A percentile compares a stretch with the other conserved stretches of the same genome.
These are phyloP conservation scores for Wickerhamomyces bisporus DNA, from an alignment of 805 yeast species.

Conservation along the genomic window DNA sequence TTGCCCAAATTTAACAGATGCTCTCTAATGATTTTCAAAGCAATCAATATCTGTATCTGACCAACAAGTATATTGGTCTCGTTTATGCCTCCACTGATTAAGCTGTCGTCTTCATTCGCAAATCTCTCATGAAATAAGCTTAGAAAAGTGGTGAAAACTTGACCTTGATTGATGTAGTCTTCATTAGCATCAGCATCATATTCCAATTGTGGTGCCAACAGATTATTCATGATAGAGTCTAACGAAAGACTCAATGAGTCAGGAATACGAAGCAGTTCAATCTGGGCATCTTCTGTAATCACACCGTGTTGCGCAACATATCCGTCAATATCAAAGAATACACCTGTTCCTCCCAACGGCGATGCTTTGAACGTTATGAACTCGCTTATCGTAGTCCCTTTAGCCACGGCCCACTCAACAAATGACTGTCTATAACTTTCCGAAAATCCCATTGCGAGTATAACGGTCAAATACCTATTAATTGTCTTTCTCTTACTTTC, in stretches of 20 bases:
- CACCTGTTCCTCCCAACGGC: slow-evolving; percentile 32
- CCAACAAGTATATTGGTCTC: slow-evolving; percentile 25
- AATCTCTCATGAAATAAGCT: slow-evolving; percentile 14
- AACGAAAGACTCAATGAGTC: slow-evolving; percentile 27
- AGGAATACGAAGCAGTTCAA: slow-evolving; percentile 38
- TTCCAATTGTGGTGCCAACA: slow-evolving; percentile 13
- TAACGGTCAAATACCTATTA: no score
- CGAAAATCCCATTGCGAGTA: no score
- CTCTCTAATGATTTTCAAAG: slow-evolving; percentile 14
- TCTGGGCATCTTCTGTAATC: slow-evolving; percentile 6
- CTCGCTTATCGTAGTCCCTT: slow-evolving; percentile 9
- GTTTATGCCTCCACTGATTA: slow-evolving; percentile 18
- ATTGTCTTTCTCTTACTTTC: no score
- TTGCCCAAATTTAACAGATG: slow-evolving; percentile 1
- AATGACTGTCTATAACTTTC: not conserved
- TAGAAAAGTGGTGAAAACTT: slow-evolving; percentile 15
- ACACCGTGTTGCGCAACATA: slow-evolving; percentile 2
- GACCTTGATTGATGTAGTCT: slow-evolving; percentile 13
- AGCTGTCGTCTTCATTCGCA: slow-evolving; percentile 18
- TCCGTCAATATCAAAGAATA: slow-evolving; percentile 21
- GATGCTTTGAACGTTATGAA: slow-evolving; percentile 20
- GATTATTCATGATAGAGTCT: slow-evolving; percentile 19
- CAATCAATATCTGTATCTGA: slow-evolving; percentile 18
- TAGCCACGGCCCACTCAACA: slow-evolving; percentile 11
- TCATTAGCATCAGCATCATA: slow-evolving; percentile 10